Evolutionary conservation across 2,329 filamentous ascomycete species (phyloP).

Genomic region (Stemphylium lycopersici): DNA sequence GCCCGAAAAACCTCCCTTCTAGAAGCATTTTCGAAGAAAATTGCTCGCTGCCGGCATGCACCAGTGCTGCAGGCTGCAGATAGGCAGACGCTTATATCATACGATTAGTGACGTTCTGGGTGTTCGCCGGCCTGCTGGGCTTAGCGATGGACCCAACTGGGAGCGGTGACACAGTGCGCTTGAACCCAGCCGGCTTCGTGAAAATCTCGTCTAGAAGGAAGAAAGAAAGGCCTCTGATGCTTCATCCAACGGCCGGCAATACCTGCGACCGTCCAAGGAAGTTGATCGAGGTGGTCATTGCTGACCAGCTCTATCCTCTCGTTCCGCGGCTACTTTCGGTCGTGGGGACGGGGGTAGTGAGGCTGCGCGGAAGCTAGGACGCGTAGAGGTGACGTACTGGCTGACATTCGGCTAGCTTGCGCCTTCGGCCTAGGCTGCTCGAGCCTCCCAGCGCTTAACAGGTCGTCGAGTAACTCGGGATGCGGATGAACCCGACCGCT

Average conservation of each 20-base stretch:
- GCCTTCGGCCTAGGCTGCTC: neutral
- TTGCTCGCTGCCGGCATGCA: neutral
- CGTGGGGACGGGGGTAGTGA: neutral
- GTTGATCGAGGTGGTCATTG: no score
- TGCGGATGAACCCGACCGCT: neutral
- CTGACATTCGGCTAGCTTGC: neutral
- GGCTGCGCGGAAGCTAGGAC: neutral
- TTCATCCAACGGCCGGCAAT: no score
- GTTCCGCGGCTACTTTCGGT: conserved; percentile 3
- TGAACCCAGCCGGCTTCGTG: no score
- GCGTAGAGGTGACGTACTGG: conserved; percentile 3
- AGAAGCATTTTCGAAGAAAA: conserved; percentile 13
- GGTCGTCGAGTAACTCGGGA: neutral
- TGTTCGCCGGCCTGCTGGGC: no score
- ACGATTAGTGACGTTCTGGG: neutral
- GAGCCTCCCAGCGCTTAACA: neutral
- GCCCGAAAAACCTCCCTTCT: conserved; percentile 11
- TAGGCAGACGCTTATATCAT: conserved; percentile 1
- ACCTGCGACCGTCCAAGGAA: no score
- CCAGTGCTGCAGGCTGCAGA: neutral
- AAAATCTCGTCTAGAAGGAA: no score
- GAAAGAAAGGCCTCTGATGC: no score
- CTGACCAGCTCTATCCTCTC: no score
- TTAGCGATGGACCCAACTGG: no score
- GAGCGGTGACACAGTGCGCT: no score